Evolutionary conservation across 805 yeast species (phyloP).

Genomic region (Maudiozyma bulderi): DNA sequence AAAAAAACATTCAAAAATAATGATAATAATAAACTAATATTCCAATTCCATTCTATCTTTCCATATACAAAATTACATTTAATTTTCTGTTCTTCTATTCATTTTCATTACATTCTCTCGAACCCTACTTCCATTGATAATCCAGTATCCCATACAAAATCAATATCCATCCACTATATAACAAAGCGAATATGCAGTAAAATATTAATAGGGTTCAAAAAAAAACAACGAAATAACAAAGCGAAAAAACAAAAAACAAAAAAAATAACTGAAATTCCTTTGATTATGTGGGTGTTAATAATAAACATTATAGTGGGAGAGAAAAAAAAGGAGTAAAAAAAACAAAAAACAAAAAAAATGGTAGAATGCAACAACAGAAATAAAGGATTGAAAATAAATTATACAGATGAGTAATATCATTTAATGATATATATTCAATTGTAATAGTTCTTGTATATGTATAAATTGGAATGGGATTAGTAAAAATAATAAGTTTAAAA

Average conservation of each 20-base stretch:
- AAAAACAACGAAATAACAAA: not conserved
- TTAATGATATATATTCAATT: no score
- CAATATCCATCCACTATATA: no score
- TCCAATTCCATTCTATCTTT: no score
- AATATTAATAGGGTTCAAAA: no score
- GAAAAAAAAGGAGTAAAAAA: not conserved
- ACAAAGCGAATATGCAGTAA: no score
- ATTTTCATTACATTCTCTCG: no score
- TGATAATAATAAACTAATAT: no score
- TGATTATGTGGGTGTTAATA: no score
- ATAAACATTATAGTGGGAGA: not conserved
- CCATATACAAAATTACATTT: no score
- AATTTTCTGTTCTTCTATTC: no score
- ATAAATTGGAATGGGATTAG: not conserved
- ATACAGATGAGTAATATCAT: not conserved
- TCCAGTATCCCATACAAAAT: no score
- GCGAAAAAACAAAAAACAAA: not conserved
- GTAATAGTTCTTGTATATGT: not conserved
- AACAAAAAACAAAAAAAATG: not conserved
- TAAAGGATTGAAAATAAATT: not conserved
- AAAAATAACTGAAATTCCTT: not conserved
- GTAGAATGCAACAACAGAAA: not conserved
- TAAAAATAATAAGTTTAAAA: not conserved
- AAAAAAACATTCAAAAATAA: not conserved
- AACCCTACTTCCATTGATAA: no score